Conservation (phyloP, 768 basidiomycete genomes). For the Phylloporus rhodoxanthus region DNA sequence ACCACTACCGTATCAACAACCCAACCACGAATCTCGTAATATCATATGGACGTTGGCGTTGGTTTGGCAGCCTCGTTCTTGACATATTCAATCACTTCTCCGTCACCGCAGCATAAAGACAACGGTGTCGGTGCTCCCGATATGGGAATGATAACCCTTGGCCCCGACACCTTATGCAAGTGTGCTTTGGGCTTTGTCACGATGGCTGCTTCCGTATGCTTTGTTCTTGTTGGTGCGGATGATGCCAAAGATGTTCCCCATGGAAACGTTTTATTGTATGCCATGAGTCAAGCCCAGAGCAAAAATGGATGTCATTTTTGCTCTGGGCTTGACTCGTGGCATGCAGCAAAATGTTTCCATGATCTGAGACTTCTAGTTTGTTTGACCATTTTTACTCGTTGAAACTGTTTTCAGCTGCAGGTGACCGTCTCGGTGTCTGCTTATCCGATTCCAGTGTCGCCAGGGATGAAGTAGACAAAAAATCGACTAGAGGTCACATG, state of each 20-base stretch:
- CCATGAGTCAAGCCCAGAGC: background rate
- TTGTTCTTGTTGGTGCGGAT: too few species aligned
- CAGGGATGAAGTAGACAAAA: background rate
- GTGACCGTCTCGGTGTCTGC: background rate
- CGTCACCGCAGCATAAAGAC: background rate
- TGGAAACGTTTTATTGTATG: background rate
- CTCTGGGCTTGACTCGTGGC: too few species aligned
- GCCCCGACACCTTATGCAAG: background rate
- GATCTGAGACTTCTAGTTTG: background rate
- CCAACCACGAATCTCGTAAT: background rate
- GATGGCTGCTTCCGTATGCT: background rate
- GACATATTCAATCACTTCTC: background rate
- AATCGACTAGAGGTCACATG: too few species aligned
- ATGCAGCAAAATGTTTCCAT: too few species aligned
- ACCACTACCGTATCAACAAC: background rate
- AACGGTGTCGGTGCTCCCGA: background rate
- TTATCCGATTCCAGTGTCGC: background rate
- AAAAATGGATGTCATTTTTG: too few species aligned
- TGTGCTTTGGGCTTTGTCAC: background rate
- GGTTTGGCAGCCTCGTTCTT: background rate
- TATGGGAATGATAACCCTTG: background rate
- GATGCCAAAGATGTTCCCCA: too few species aligned
- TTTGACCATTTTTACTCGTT: background rate
- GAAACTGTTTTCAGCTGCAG: background rate
- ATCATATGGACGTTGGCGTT: background rate